A percentile compares a stretch with the other conserved stretches of the same genome.
phyloP scores from a whole-genome alignment of 768 basidiomycete genomes.

The Lactarius evosmus region DNA sequence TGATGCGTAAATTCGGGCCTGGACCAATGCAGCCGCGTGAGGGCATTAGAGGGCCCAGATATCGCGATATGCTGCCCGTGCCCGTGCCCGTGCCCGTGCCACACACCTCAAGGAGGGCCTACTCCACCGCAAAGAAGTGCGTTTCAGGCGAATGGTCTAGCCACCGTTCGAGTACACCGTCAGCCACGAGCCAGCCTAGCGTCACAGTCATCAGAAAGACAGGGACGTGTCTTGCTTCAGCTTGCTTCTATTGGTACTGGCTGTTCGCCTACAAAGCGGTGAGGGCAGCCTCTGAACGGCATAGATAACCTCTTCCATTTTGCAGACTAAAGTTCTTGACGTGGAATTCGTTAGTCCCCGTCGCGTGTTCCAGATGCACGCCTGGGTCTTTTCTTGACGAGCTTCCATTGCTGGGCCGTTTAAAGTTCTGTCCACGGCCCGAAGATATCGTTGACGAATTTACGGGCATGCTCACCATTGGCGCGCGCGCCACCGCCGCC shows the following conservation, averaged over 20 bases:
- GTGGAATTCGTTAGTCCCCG: not conserved
- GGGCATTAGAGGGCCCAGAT: not conserved
- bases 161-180: not conserved
- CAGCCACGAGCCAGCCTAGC: not conserved
- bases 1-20: not conserved
- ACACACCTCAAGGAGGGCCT: not conserved
- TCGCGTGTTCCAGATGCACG: not conserved
- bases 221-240: not conserved
- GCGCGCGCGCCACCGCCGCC: not conserved
- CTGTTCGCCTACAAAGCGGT: not conserved
- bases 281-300: not conserved
- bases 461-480: not conserved
- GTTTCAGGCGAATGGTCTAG: not conserved
- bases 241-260: not conserved
- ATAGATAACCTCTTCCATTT: not conserved
- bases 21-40: not conserved
- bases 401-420: slow-evolving; percentile 2
- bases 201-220: not conserved
- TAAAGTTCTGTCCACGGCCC: not conserved
- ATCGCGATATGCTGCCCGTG: not conserved
- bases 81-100: not conserved
- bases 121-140: not conserved
- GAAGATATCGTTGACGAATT: not conserved
- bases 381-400: not conserved
- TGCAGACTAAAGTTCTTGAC: not conserved